Evolutionary conservation across 352 stramenopile species (phyloP), one percentile per base, ranked within the genome.

Genomic region (Phytophthora europaea): DNA sequence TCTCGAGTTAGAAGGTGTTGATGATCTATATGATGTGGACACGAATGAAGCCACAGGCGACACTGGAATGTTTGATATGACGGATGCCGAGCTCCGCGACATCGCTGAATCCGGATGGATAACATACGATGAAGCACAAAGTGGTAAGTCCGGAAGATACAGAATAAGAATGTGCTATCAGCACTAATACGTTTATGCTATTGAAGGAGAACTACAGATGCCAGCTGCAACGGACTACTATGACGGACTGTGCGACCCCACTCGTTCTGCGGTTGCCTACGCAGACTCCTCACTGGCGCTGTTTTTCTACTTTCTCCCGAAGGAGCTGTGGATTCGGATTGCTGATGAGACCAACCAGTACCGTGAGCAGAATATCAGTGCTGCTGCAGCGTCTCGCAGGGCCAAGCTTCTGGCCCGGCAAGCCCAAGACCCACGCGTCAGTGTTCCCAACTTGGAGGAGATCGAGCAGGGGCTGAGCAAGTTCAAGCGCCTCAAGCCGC

Each of bases 291-390:
- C 57, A 1, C 28, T 73, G 1, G 52, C 61, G 0, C 22, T 78
- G 62, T 75, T 75, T 22, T 77, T 81, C 52, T 75, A 63, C 18
- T 72, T 79, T 23, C 40, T 75, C 6, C 61, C 53, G 58, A 65
- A 34, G 48, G 23, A 47, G 43, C 2, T 75, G 6, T 75, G 70
- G 66, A 58, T 48, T 10, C 6, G n/a, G 3, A 69, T 81, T 7
- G 70, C 61, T 1, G 26, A 73, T 0, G 56, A 73, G 57, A 63
- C 70, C 3, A 75, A 74, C 28, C 22, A 33, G 0, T 79, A 61
- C 15, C 38, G 67, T 1, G 10, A n/a, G 5, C 63, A 76, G 47
- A 65, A 48, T 26, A 53, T 69, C 8, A 22, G 8, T 22, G 23
- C 15, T 3, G 4, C 67, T 2, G 61, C 60, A 18, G 22, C n/a